Evolutionary conservation across 495 filamentous ascomycete species (phyloP).

Genomic region (Talaromyces thailandensis): DNA sequence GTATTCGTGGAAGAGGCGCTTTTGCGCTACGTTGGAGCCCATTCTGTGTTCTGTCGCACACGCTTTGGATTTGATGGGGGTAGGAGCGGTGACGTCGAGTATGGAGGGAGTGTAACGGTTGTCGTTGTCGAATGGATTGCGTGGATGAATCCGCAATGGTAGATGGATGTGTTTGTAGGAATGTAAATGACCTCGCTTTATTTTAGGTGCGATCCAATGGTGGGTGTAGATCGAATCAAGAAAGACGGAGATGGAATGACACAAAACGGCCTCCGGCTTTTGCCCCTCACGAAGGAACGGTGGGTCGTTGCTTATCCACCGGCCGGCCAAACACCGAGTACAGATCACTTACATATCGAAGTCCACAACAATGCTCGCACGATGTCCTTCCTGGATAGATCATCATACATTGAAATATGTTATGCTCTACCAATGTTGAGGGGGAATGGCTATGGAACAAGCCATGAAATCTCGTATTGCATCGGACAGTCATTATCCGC

Average conservation of each 20-base stretch:
- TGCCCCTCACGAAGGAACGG: not conserved
- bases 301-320: not conserved
- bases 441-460: not conserved
- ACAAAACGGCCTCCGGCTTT: not conserved
- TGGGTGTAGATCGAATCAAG: not conserved
- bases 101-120: not conserved
- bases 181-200: not conserved
- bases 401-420: not conserved
- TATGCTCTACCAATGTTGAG: not conserved
- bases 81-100: not conserved
- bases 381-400: not conserved
- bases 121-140: not conserved
- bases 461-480: not conserved
- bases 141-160: not conserved
- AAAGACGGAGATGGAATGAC: not conserved
- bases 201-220: not conserved
- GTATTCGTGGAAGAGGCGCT: slow-evolving; percentile 97
- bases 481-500: not conserved
- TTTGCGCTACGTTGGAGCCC: slow-evolving; percentile 58
- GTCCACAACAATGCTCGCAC: not conserved
- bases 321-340: not conserved
- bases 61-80: not conserved
- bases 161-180: not conserved
- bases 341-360: not conserved
- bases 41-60: slow-evolving; percentile 8